phyloP scores from a whole-genome alignment of 176 grass and related monocot genomes.

The Musa itinerans region DNA sequence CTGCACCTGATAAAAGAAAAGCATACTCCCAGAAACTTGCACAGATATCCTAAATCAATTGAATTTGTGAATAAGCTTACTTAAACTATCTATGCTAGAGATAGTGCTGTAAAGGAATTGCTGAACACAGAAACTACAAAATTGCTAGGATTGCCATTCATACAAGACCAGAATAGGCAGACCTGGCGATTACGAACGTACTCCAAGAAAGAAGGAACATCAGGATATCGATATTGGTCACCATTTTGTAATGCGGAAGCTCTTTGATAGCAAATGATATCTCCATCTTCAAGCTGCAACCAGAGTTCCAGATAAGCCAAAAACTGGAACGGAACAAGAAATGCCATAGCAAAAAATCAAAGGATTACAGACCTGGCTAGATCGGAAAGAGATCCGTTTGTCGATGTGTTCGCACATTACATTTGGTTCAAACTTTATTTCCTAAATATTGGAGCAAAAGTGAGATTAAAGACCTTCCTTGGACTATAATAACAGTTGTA shows the following conservation, averaged over 20 bases:
- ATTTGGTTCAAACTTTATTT: slow-evolving; percentile 97
- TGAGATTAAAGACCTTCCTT: slow-evolving; percentile 16
- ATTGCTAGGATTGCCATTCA: background rate
- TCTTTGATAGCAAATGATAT: slow-evolving; percentile 92
- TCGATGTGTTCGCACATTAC: slow-evolving; percentile 99
- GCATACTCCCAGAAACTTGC: background rate
- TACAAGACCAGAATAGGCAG: slow-evolving; percentile 5
- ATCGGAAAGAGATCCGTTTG: slow-evolving; percentile 55
- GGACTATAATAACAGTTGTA: background rate
- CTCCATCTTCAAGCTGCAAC: slow-evolving; percentile 91
- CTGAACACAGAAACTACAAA: background rate
- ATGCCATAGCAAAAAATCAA: slow-evolving; percentile 6
- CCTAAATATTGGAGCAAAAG: slow-evolving; percentile 39
- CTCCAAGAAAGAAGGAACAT: slow-evolving; percentile 79
- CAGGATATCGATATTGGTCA: slow-evolving; percentile 66
- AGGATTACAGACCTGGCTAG: slow-evolving; percentile 57
- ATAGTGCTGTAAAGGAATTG: too few species aligned
- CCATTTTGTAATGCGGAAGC: slow-evolving; percentile 40
- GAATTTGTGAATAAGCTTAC: background rate
- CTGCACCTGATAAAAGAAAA: background rate
- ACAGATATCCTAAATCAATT: background rate
- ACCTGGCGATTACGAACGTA: slow-evolving; percentile 97
- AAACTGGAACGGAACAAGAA: slow-evolving; percentile 8
- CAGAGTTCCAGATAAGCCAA: slow-evolving; percentile 23
- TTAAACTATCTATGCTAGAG: too few species aligned